Conservation (phyloP, 2,329 filamentous ascomycete species). For the Penicillium psychrosexuale region DNA sequence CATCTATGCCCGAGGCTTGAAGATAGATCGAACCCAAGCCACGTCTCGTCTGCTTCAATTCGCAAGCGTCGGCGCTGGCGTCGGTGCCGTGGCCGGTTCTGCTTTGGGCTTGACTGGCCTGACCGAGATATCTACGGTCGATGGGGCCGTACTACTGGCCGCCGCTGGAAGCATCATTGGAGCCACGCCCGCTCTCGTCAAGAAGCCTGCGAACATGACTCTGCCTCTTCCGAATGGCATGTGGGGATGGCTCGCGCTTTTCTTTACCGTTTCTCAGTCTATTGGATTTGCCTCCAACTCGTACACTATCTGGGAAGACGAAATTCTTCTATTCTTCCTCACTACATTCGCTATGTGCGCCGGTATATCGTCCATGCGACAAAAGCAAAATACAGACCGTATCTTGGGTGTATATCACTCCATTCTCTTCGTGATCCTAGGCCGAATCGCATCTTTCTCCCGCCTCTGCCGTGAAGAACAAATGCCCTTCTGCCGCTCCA, state of each 20-base stretch:
- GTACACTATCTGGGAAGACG: conserved; percentile 98
- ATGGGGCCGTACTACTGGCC: conserved; percentile 39
- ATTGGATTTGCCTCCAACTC: conserved; percentile 95
- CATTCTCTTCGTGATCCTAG: conserved; percentile 73
- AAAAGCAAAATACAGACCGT: conserved; percentile 64
- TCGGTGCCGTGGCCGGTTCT: conserved; percentile 40
- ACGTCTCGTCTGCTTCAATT: conserved; percentile 53
- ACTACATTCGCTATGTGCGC: conserved; percentile 79
- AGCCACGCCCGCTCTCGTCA: conserved; percentile 40
- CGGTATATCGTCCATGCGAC: conserved; percentile 70
- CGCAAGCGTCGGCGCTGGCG: conserved; percentile 49
- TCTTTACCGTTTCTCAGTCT: conserved; percentile 85
- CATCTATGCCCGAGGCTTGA: conserved; percentile 65
- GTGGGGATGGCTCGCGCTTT: conserved; percentile 82
- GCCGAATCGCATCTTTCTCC: conserved; percentile 78
- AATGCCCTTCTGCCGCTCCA: conserved; percentile 93
- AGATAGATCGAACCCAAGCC: conserved; percentile 53
- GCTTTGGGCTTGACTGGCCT: conserved; percentile 22
- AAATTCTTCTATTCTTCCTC: conserved; percentile 87
- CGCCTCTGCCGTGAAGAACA: conserved; percentile 95
- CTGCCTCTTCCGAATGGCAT: conserved; percentile 66
- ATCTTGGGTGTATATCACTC: conserved; percentile 82
- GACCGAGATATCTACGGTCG: conserved; percentile 30
- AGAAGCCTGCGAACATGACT: conserved; percentile 40
- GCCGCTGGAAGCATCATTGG: conserved; percentile 48